phyloP scores from a whole-genome alignment of 2,329 filamentous ascomycete genomes.

The Penicillium sp. region DNA sequence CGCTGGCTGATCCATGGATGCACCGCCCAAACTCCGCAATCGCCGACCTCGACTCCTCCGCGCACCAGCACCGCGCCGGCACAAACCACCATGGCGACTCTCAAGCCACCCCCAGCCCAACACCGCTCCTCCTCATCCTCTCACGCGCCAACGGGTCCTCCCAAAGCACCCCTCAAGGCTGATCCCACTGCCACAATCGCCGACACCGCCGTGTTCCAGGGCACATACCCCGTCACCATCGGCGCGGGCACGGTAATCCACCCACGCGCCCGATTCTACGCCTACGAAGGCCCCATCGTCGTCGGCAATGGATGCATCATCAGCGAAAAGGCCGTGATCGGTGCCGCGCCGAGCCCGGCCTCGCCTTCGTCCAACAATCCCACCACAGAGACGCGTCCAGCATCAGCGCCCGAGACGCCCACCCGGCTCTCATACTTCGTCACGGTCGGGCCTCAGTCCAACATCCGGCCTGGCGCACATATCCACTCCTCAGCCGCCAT shows the following conservation, averaged over 20 bases:
- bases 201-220: constrained; percentile 48
- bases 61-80: constrained; percentile 1
- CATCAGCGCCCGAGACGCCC: constrained; percentile 10
- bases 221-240: constrained; percentile 74
- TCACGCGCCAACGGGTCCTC: constrained; percentile 25
- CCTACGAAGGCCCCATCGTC: constrained; percentile 72
- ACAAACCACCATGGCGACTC: constrained; percentile 19
- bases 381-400: constrained; percentile 2
- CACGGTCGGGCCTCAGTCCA: constrained; percentile 38
- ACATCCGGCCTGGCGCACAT: constrained; percentile 39
- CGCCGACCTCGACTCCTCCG: constrained; percentile 6
- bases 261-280: constrained; percentile 75
- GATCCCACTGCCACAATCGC: constrained; percentile 41
- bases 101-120: constrained; percentile 31
- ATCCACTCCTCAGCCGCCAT: constrained; percentile 40
- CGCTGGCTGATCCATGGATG: not conserved
- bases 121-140: constrained; percentile 27
- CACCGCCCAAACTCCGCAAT: constrained; percentile 15
- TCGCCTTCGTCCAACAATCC: constrained; percentile 4
- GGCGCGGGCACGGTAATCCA: constrained; percentile 79
- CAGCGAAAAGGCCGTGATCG: constrained; percentile 59
- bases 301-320: constrained; percentile 80
- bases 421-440: constrained; percentile 41
- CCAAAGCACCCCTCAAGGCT: constrained; percentile 37
- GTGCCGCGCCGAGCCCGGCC: constrained; percentile 47